Evolutionary conservation across 2,329 filamentous ascomycete species (phyloP).

Genomic region (Albifimbria verrucaria): DNA sequence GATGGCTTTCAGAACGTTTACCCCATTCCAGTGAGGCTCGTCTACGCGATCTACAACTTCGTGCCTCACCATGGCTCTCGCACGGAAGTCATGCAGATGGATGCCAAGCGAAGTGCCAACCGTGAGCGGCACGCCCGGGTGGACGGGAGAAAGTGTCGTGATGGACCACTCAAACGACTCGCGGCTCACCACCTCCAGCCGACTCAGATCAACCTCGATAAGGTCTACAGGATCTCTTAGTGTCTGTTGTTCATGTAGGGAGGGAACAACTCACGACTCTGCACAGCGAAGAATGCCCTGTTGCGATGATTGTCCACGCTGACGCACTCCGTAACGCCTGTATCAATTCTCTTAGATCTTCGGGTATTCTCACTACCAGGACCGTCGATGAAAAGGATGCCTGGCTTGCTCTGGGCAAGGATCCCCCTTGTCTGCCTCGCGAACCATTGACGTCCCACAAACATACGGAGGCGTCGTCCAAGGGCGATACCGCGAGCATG

Average conservation of each 20-base stretch:
- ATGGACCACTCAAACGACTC: slow-evolving; percentile 78
- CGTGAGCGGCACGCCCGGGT: slow-evolving; percentile 68
- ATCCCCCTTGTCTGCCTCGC: slow-evolving; percentile 57
- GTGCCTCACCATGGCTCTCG: slow-evolving; percentile 25
- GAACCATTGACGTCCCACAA: slow-evolving; percentile 74
- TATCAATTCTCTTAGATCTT: slow-evolving; percentile 64
- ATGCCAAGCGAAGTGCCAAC: slow-evolving; percentile 80
- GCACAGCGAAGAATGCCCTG: slow-evolving; percentile 76
- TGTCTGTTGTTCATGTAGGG: not conserved
- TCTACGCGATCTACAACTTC: slow-evolving; percentile 36
- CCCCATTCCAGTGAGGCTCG: slow-evolving; percentile 14
- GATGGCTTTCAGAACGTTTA: slow-evolving; percentile 33
- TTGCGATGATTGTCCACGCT: slow-evolving; percentile 67
- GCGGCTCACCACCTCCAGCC: slow-evolving; percentile 64
- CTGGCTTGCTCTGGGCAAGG: slow-evolving; percentile 61
- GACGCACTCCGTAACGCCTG: slow-evolving; percentile 75
- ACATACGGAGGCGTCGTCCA: slow-evolving; percentile 85
- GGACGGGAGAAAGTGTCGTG: slow-evolving; percentile 72
- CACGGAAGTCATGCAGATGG: slow-evolving; percentile 76
- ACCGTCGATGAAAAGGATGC: slow-evolving; percentile 61
- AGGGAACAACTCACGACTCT: slow-evolving; percentile 52
- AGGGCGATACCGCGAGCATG: slow-evolving; percentile 65
- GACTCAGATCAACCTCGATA: slow-evolving; percentile 77
- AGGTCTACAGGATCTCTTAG: slow-evolving; percentile 41
- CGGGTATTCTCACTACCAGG: slow-evolving; percentile 40